Percentiles rank a stretch among this genome's conserved stretches.
Conservation (phyloP, 495 filamentous ascomycete genomes). For the Aspergillus asperescens region DNA sequence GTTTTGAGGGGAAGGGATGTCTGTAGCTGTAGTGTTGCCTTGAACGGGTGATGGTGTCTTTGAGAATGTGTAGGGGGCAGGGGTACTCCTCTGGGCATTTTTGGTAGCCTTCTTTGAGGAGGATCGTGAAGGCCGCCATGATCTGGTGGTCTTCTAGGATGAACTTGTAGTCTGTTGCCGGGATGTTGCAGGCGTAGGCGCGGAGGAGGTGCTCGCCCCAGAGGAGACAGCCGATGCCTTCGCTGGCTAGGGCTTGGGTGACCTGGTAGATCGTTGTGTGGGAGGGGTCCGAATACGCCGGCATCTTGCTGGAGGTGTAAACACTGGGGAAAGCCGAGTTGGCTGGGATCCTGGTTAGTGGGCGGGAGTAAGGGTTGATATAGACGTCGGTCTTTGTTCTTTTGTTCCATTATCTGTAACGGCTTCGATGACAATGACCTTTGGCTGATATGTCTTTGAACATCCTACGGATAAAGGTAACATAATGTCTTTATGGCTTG, state of each 20-base stretch:
- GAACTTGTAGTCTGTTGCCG: neutral
- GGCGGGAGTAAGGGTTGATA: too few relatives aligned
- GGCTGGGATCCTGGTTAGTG: too few relatives aligned
- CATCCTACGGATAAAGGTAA: too few relatives aligned
- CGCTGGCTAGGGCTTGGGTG: neutral
- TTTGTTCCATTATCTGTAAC: too few relatives aligned
- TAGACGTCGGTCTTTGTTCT: too few relatives aligned
- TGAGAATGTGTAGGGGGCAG: neutral
- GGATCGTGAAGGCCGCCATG: neutral
- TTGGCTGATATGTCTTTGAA: too few relatives aligned
- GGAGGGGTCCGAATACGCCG: neutral
- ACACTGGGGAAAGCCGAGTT: too few relatives aligned
- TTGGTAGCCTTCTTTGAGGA: neutral
- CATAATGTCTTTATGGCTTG: too few relatives aligned
- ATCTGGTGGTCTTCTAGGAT: neutral
- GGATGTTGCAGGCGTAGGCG: neutral
- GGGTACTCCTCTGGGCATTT: slow-evolving; percentile 7
- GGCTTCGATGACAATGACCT: too few relatives aligned
- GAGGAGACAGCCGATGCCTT: neutral
- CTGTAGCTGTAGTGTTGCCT: neutral
- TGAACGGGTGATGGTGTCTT: neutral
- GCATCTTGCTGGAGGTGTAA: too few relatives aligned
- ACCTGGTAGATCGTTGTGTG: neutral
- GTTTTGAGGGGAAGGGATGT: neutral
- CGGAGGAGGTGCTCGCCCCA: slow-evolving; percentile 6